These are phyloP conservation scores for Endocladia muricata DNA, from an alignment of 31 red algal genomes.

Conservation along the genomic window DNA sequence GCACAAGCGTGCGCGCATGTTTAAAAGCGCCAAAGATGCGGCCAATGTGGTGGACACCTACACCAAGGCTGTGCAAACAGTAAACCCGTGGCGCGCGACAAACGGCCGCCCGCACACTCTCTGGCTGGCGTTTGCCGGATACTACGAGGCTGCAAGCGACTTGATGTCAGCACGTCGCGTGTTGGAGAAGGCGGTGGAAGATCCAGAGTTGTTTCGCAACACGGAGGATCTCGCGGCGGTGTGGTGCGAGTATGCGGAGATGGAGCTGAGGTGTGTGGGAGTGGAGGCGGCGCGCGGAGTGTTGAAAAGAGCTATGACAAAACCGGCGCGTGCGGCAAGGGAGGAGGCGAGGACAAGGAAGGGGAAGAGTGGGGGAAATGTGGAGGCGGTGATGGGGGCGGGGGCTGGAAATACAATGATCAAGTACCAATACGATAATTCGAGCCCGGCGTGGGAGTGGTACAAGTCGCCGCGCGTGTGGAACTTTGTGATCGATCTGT, in stretches of 20 bases:
- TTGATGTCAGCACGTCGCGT: slow-evolving; percentile 68
- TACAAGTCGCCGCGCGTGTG: slow-evolving; percentile 62
- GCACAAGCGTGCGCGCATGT: slow-evolving; percentile 73
- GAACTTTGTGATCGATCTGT: slow-evolving; percentile 64
- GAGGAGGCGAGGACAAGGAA: slow-evolving; percentile 19
- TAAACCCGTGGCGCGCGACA: slow-evolving; percentile 60
- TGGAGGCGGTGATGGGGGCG: slow-evolving; percentile 17
- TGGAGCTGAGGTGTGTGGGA: slow-evolving; percentile 52
- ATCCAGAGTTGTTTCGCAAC: slow-evolving; percentile 38
- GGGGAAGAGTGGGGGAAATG: slow-evolving; percentile 6
- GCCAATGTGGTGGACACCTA: slow-evolving; percentile 65
- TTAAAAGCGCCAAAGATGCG: slow-evolving; percentile 56
- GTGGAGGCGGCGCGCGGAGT: slow-evolving; percentile 24
- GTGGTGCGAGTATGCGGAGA: slow-evolving; percentile 78
- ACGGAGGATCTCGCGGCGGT: slow-evolving; percentile 76
- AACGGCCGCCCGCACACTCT: slow-evolving; percentile 64
- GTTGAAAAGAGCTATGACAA: slow-evolving; percentile 40
- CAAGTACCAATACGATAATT: slow-evolving; percentile 37
- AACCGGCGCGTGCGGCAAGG: slow-evolving; percentile 10
- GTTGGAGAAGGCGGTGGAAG: slow-evolving; percentile 44
- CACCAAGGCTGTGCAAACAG: slow-evolving; percentile 62
- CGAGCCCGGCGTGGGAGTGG: slow-evolving; percentile 28
- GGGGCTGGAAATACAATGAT: slow-evolving; percentile 45
- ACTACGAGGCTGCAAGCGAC: slow-evolving; percentile 70
- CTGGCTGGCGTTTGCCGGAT: slow-evolving; percentile 85